These are phyloP conservation scores for Trichoderma sp. DNA, from an alignment of 2,329 filamentous ascomycete genomes.

Conservation along the genomic window DNA sequence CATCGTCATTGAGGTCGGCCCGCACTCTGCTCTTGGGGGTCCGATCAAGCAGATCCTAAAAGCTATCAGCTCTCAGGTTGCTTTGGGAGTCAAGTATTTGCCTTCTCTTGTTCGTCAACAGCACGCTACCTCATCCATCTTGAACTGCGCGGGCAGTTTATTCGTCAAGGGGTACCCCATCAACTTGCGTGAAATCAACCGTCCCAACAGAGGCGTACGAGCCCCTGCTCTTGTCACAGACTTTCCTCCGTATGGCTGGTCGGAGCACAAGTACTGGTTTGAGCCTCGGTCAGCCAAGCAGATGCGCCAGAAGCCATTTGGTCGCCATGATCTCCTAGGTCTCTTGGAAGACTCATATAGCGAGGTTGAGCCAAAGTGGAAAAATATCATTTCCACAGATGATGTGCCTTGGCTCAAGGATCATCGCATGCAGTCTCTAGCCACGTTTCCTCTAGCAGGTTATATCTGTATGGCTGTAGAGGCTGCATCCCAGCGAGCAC, in stretches of 20 bases:
- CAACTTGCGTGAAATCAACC: constrained; percentile 51
- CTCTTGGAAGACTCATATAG: constrained; percentile 47
- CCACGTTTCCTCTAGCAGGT: constrained; percentile 57
- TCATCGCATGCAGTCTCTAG: constrained; percentile 58
- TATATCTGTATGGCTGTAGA: constrained; percentile 55
- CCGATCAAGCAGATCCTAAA: constrained; percentile 55
- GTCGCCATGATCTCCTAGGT: constrained; percentile 51
- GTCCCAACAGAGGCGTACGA: constrained; percentile 29
- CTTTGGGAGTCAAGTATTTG: constrained; percentile 45
- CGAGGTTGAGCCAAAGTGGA: constrained; percentile 51
- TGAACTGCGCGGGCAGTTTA: constrained; percentile 48
- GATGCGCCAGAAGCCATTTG: constrained; percentile 44
- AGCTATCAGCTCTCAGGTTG: constrained; percentile 43
- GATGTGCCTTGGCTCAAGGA: constrained; percentile 60
- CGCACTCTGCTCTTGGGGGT: constrained; percentile 52
- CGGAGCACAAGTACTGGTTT: constrained; percentile 50
- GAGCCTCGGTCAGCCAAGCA: constrained; percentile 48
- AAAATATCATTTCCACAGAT: constrained; percentile 49
- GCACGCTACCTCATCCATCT: constrained; percentile 48
- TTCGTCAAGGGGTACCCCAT: constrained; percentile 49
- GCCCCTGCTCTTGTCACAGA: constrained; percentile 42
- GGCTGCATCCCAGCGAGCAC: constrained; percentile 43
- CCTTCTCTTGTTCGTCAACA: constrained; percentile 55
- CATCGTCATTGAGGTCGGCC: constrained; percentile 49
- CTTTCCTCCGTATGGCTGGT: constrained; percentile 52